phyloP scores from a whole-genome alignment of 768 basidiomycete genomes.

The Mycena capillaripes region DNA sequence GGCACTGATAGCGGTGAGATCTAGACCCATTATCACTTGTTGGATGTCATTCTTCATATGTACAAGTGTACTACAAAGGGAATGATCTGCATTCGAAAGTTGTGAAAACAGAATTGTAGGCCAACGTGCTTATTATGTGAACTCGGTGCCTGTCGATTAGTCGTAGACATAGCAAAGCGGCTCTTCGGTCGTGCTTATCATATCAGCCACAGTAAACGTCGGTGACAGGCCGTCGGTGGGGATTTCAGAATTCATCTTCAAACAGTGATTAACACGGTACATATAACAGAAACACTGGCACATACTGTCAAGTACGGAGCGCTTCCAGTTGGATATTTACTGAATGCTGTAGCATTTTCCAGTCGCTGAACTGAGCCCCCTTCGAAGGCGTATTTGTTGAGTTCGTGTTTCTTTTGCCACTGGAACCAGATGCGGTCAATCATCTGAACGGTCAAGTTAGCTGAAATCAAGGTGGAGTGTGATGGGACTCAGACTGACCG shows the following conservation, averaged over 20 bases:
- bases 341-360: conserved; percentile 38
- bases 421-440: conserved; percentile 55
- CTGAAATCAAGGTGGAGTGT: background rate
- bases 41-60: too few species aligned
- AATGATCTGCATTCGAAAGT: too few species aligned
- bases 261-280: too few species aligned
- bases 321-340: conserved; percentile 43
- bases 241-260: conserved; percentile 39
- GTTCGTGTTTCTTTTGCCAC: conserved; percentile 46
- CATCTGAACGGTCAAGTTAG: conserved; percentile 38
- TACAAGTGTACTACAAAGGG: too few species aligned
- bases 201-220: background rate
- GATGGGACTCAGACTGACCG: conserved; percentile 38
- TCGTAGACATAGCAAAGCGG: conserved; percentile 11
- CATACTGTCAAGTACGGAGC: conserved; percentile 38
- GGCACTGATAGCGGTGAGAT: too few species aligned
- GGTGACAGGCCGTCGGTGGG: conserved; percentile 27
- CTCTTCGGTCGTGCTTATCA: background rate
- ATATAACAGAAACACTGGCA: conserved; percentile 21
- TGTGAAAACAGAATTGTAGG: too few species aligned
- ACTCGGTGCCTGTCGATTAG: background rate
- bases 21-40: too few species aligned
- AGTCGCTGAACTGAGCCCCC: conserved; percentile 50
- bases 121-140: too few species aligned
- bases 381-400: conserved; percentile 43